phyloP scores from a whole-genome alignment of 1,284 basidiomycete species.

The Fistulinella cinereoalba region DNA sequence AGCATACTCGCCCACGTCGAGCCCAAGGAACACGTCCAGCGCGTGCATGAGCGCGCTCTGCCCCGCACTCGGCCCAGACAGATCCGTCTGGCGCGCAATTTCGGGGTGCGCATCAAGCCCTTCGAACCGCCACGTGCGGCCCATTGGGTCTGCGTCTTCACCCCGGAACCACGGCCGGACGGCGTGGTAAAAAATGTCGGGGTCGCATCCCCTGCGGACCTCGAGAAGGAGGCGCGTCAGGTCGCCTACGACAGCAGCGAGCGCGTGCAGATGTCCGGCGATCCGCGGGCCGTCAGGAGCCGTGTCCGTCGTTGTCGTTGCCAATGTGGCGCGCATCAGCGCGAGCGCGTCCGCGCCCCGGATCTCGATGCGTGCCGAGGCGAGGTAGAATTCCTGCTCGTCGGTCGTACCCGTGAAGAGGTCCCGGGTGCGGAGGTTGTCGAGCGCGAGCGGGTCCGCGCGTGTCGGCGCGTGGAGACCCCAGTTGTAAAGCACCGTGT shows the following conservation, averaged over 20 bases:
- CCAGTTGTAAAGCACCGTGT: no score
- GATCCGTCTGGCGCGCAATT: conserved; percentile 53
- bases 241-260: conserved; percentile 67
- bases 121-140: conserved; percentile 78
- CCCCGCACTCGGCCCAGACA: conserved; percentile 88
- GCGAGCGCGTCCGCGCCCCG: conserved; percentile 83
- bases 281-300: conserved; percentile 73
- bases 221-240: conserved; percentile 59
- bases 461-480: no score
- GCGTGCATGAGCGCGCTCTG: conserved; percentile 90
- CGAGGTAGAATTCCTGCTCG: conserved; percentile 88
- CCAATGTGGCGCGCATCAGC: conserved; percentile 90
- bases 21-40: conserved; percentile 85
- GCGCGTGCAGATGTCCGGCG: conserved; percentile 63
- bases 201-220: conserved; percentile 74
- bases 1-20: conserved; percentile 45
- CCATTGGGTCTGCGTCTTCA: conserved; percentile 62
- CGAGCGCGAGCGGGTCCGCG: conserved; percentile 37
- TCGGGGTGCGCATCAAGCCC: conserved; percentile 60
- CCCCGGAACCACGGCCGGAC: conserved; percentile 95
- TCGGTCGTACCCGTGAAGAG: conserved; percentile 80
- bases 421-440: conserved; percentile 63
- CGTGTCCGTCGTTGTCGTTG: conserved; percentile 88
- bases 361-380: conserved; percentile 86
- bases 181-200: conserved; percentile 78